phyloP scores from a whole-genome alignment of 306 rosid species.

The Cucurbita pepo region DNA sequence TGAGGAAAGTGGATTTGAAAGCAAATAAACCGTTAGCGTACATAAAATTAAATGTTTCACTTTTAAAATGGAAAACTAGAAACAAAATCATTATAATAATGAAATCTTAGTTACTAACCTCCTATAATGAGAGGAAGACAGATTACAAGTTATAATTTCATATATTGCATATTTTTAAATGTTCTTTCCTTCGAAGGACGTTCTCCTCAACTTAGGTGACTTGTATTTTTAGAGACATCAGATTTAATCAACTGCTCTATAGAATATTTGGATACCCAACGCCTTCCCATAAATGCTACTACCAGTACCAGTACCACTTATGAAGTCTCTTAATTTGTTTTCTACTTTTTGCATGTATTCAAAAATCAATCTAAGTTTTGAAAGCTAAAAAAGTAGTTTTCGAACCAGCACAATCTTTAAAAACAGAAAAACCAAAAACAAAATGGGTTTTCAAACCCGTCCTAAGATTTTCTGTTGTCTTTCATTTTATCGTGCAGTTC shows the following conservation, averaged over 20 bases:
- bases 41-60: background rate
- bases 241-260: no score
- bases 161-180: no score
- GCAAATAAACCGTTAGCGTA: background rate
- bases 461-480: background rate
- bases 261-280: background rate
- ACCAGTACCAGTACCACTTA: background rate
- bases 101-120: background rate
- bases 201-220: no score
- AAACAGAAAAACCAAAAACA: no score
- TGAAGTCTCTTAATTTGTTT: background rate
- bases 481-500: background rate
- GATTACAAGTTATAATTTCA: no score
- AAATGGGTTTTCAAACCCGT: no score
- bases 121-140: no score
- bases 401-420: background rate
- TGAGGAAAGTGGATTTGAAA: background rate
- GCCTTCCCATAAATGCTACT: background rate
- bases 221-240: no score
- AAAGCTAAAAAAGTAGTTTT: no score
- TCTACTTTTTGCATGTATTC: background rate
- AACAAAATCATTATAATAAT: background rate
- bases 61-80: background rate
- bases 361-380: no score
- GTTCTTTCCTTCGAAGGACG: no score